Evolutionary conservation across 2,329 filamentous ascomycete genomes (phyloP), one percentile per base, ranked within the genome.

Genomic region (Diaporthe vexans): DNA sequence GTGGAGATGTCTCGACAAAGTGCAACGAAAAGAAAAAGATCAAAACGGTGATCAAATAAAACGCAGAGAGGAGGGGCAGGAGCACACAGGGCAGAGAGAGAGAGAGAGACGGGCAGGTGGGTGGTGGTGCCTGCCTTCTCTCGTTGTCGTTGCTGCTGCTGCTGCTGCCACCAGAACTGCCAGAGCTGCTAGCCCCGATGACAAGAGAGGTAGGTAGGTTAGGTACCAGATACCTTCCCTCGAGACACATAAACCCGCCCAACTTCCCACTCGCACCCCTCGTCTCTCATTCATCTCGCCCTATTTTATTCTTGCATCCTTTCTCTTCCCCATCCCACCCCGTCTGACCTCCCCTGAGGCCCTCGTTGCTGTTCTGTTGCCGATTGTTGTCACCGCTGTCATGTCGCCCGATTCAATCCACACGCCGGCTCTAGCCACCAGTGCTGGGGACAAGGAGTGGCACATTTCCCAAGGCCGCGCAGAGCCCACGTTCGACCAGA

Each of bases 241-340:
- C 68, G 56, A 71, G 69, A 71, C 69, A 52, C 48, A 57, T 52
- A 76, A 76, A 78, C 77, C 77, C 76, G 74, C 79, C 80, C 79
- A 79, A 80, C 79, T 79, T 74, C 79, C 81, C 81, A 80, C 78
- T 77, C 77, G 78, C 75, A 76, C 59, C 71, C 77, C 78, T 77
- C 78, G 79, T 79, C 77, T 61, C 69, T 59, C 29, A 33, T 71
- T 61, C 29, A 78, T 79, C 77, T 77, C 70, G 78, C 76, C 75
- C 73, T 77, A 78, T 78, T 73, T 77, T 71, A 76, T 75, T 76
- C 56, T 75, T 74, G 74, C 72, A 70, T 74, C 74, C 75, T 61
- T 73, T 73, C 63, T 72, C 71, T 76, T 72, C 75, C 69, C 51
- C 75, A 59, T 61, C 11, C 46, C 73, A 51, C 67, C 48, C 72